Evolutionary conservation across 2,329 filamentous ascomycete genomes (phyloP), one percentile per base, ranked within the genome.

Genomic region (Stagonosporopsis rhizophila): DNA sequence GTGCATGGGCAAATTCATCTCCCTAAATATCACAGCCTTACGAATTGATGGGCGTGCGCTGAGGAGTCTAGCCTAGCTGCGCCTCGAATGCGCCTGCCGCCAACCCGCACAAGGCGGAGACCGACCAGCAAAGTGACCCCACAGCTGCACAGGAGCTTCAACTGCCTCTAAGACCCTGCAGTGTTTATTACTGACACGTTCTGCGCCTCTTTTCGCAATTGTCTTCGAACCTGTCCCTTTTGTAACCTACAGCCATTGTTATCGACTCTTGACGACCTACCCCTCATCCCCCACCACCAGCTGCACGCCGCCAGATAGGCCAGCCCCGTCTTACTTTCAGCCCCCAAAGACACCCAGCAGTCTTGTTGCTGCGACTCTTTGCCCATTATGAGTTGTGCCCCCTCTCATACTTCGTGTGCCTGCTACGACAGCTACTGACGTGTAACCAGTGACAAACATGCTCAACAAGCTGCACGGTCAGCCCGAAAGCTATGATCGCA

Each of bases 401-500:
- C 50, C 45, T 57, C 52, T 54, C 39, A 44, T 45, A 39, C 23
- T 23, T 41, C 48, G 51, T 41, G 41, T 41, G 32, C 17, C 25
- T 15, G 22, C 30, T 34, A 22, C 14, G 17, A 44, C 44, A 27
- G 50, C 55, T 55, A 64, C 65, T 66, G 46, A 67, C 52, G 39
- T 44, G 37, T 44, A 41, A 42, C 56, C 15, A 96, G 92, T 96
- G 81, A 82, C 89, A 68, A 89, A 85, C 74, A 96, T 97, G 91
- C 84, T 97, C 71, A 96, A 94, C 81, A 92, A 94, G 85, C 89
- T 97, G 72, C 91, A 96, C 73, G 92, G 93, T 78, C 94, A 98
- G 82, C 94, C 94, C 67, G 92, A 96, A 69, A 97, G 92, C 81
- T 99, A 99, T 82, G 95, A 98, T 77, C 96, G 96, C 81, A 99